Evolutionary conservation across 257 asterid genomes (phyloP).

Genomic region (Parsonsia alboflavescens): DNA sequence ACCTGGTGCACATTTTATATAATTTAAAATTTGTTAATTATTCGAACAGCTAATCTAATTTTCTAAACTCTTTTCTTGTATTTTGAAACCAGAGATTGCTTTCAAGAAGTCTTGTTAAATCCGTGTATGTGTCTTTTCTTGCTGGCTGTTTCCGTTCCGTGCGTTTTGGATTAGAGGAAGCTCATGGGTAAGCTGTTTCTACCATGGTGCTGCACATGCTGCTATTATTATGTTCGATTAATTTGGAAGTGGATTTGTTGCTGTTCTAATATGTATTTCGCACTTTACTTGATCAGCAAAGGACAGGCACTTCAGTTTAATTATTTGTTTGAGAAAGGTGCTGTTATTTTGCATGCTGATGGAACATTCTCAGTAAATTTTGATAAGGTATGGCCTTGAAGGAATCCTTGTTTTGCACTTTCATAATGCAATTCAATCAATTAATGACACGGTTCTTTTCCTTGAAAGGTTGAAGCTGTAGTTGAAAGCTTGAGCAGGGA

Average conservation of each 20-base stretch:
- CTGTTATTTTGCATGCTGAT: constrained; percentile 49
- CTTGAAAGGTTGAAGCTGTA: constrained; percentile 61
- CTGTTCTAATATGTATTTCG: constrained; percentile 3
- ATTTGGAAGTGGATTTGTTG: not conserved
- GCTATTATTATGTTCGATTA: not conserved
- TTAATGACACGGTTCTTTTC: not conserved
- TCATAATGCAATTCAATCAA: constrained; percentile 8
- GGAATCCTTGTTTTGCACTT: not conserved
- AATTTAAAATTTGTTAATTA: not conserved
- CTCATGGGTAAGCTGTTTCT: constrained; percentile 66
- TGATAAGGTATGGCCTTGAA: constrained; percentile 52
- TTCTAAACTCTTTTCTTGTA: constrained; percentile 5
- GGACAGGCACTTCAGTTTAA: constrained; percentile 97
- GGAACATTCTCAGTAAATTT: constrained; percentile 75
- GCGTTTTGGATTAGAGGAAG: constrained; percentile 93
- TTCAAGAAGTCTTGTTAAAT: constrained; percentile 54
- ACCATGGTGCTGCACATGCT: constrained; percentile 7
- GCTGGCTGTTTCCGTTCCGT: constrained; percentile 96
- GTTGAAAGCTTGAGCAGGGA: constrained; percentile 86
- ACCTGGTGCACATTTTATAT: constrained; percentile 5
- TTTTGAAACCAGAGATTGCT: constrained; percentile 53
- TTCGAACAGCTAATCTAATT: not conserved
- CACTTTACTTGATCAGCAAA: constrained; percentile 46
- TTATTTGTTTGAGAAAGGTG: constrained; percentile 74
- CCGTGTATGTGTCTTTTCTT: constrained; percentile 92